phyloP scores from a whole-genome alignment of 2,329 filamentous ascomycete genomes.

The Aspergillus texensis region DNA sequence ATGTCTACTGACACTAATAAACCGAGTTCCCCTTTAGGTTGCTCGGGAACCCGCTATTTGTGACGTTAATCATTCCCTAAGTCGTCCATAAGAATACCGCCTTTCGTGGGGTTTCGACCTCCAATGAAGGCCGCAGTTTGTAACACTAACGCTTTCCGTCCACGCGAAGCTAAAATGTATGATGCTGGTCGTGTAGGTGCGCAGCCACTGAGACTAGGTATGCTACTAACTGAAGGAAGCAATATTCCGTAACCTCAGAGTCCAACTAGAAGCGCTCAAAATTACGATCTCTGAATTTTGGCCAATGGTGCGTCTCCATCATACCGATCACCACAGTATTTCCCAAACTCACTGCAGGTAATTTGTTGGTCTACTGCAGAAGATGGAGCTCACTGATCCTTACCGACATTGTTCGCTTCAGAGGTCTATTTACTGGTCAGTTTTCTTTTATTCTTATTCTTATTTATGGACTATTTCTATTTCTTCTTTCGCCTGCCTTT shows the following conservation, averaged over 20 bases:
- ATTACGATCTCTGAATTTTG: background rate
- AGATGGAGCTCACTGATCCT: slow-evolving; percentile 17
- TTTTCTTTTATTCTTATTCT: background rate
- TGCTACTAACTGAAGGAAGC: background rate
- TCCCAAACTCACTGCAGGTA: slow-evolving; percentile 18
- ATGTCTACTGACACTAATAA: background rate
- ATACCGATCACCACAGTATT: slow-evolving; percentile 11
- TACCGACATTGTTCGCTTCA: slow-evolving; percentile 15
- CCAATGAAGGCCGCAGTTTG: slow-evolving; percentile 9
- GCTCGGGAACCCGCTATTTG: background rate
- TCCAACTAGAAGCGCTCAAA: background rate
- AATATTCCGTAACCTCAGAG: background rate
- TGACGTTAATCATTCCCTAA: slow-evolving; percentile 9
- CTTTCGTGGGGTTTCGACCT: slow-evolving; percentile 5
- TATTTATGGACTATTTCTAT: background rate
- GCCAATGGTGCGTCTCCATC: slow-evolving; percentile 12
- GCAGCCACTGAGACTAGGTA: background rate
- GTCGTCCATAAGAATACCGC: background rate
- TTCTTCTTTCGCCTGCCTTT: too few relatives aligned
- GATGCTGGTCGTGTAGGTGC: slow-evolving; percentile 1
- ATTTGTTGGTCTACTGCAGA: slow-evolving; percentile 18
- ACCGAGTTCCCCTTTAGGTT: background rate
- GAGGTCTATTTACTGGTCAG: slow-evolving; percentile 9
- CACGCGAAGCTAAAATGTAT: background rate
- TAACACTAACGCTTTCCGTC: slow-evolving; percentile 1